phyloP scores from a whole-genome alignment of 1,284 basidiomycete species.

The Puccinia polysora region DNA sequence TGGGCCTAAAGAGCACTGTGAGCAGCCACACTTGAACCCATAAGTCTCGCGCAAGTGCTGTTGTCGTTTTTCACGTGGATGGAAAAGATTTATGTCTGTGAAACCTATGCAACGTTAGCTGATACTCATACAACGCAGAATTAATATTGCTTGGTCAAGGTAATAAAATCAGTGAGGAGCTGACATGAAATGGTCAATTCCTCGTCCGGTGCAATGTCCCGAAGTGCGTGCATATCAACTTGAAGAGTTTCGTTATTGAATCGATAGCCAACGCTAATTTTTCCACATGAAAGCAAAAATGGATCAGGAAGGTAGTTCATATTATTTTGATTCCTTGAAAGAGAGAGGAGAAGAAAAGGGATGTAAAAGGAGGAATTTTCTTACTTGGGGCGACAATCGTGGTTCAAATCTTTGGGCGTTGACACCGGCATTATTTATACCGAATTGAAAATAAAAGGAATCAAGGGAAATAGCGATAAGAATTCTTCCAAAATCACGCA shows the following conservation, averaged over 20 bases:
- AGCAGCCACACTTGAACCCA: constrained; percentile 35
- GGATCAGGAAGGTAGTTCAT: not conserved
- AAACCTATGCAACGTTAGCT: not conserved
- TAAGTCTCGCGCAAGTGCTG: not conserved
- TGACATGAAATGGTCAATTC: constrained; percentile 29
- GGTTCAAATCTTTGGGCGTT: constrained; percentile 15
- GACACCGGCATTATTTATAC: too few relatives aligned
- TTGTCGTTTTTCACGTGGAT: constrained; percentile 9
- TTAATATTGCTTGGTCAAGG: not conserved
- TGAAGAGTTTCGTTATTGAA: constrained; percentile 29
- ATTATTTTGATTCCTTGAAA: not conserved
- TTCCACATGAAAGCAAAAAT: too few relatives aligned
- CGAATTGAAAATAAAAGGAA: too few relatives aligned
- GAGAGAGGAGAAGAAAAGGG: not conserved
- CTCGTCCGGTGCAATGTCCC: constrained; percentile 34
- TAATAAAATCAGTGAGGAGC: not conserved
- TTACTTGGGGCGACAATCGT: constrained; percentile 35
- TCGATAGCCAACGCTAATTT: constrained; percentile 3
- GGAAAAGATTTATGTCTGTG: constrained; percentile 1
- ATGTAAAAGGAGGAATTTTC: not conserved
- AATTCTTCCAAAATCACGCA: too few relatives aligned
- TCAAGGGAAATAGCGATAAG: too few relatives aligned
- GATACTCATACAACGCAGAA: not conserved
- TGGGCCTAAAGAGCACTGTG: constrained; percentile 20
- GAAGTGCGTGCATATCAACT: constrained; percentile 32